These are phyloP conservation scores for Galerina marginata DNA, from an alignment of 768 basidiomycete species.

Conservation along the genomic window DNA sequence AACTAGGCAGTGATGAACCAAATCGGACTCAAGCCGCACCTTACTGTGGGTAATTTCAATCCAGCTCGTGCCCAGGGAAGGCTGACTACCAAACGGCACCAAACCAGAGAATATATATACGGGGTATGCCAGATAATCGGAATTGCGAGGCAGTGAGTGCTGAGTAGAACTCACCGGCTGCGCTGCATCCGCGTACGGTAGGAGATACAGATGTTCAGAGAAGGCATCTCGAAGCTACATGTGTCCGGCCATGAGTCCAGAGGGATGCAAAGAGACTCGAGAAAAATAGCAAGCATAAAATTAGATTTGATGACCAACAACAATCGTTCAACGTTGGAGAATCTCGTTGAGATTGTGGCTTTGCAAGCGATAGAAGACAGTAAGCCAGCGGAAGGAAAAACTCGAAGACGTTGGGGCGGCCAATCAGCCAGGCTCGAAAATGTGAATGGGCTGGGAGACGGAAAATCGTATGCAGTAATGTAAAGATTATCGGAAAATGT, in stretches of 20 bases:
- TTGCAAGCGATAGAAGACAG: too few relatives aligned
- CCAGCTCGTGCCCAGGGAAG: neutral
- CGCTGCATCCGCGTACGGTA: neutral
- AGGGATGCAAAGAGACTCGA: too few relatives aligned
- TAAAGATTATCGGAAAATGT: neutral
- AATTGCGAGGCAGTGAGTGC: neutral
- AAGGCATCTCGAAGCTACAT: too few relatives aligned
- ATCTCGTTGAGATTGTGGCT: too few relatives aligned
- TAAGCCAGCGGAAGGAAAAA: neutral
- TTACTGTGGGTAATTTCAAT: neutral
- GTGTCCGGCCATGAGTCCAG: too few relatives aligned
- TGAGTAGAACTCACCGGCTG: neutral
- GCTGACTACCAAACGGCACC: neutral
- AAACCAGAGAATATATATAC: constrained; percentile 6
- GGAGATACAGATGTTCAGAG: too few relatives aligned
- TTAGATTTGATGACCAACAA: too few relatives aligned
- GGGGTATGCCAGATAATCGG: constrained; percentile 3
- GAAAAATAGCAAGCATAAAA: too few relatives aligned
- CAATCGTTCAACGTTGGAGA: too few relatives aligned
- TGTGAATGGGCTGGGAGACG: neutral
- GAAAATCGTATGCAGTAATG: neutral
- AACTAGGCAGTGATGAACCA: too few relatives aligned
- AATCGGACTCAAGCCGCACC: too few relatives aligned
- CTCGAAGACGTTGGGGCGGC: neutral
- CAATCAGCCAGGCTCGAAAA: neutral